Evolutionary conservation across 306 rosid species (phyloP), one percentile per base, ranked within the genome.

Genomic region (Glycyrrhiza uralensis): DNA sequence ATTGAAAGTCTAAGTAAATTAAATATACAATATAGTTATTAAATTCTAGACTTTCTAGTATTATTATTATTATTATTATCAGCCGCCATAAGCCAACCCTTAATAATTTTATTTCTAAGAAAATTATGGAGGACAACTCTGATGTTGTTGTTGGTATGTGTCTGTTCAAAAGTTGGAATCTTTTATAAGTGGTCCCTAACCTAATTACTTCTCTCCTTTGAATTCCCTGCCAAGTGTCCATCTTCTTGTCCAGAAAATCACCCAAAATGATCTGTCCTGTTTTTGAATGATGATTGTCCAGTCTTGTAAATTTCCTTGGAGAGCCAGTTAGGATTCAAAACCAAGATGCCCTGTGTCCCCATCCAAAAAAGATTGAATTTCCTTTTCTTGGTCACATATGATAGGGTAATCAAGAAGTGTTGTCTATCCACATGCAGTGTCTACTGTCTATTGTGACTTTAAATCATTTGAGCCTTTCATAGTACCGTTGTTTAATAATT

Each of bases 161-260:
- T 42, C 22, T 18, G 6, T 10, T 18, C 3, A 7, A 51, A 75
- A 29, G 35, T 36, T 36, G 45, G 71, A 68, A 69, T 29, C 46
- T 58, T 62, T 24, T 4, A 35, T 15, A 49, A 69, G 76, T 69
- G 76, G 81, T 69, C 81, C 81, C 72, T 30, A 33, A 39, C 30
- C 61, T 20, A n/a, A n/a, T 42, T 22, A 5, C 24, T 54, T 67
- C 64, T 49, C 33, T 17, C 62, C n/a, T 33, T 20, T 4, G 59
- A 36, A 51, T 51, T 22, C 11, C 0, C 0, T 69, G 65, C 64
- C 71, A 69, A 36, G 20, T 77, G 76, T 77, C 66, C 19, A 50
- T 7, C 11, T 2, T 44, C 0, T 13, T 2, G 3, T 49, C 71
- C 57, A 77, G 0, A 49, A n/a, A 33, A 33, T 33, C 7, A 18